phyloP scores from a whole-genome alignment of 78 protist genomes.

The Dictyostelium brefeldianum region DNA sequence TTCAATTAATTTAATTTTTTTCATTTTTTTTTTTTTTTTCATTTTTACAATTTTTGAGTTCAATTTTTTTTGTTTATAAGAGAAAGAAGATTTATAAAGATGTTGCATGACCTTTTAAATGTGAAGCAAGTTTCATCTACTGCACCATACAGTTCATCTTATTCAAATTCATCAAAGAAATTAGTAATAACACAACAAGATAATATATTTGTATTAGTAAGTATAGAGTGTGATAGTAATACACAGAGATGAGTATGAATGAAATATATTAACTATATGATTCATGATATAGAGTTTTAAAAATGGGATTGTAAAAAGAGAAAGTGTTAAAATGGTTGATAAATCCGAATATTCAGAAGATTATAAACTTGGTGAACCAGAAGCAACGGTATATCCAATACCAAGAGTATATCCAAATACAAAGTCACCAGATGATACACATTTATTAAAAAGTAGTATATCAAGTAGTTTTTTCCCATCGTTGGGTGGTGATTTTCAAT shows the following conservation, averaged over 20 bases:
- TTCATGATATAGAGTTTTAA: not conserved
- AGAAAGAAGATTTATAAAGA: too few species aligned
- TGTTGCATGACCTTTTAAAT: not conserved
- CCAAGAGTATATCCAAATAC: not conserved
- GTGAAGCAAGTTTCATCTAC: not conserved
- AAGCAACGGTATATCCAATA: conserved; percentile 16
- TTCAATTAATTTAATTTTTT: not conserved
- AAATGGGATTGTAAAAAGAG: conserved; percentile 19
- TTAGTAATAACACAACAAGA: not conserved
- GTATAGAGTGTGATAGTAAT: not conserved
- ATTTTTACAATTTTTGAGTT: not conserved
- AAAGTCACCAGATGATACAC: not conserved
- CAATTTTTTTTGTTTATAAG: not conserved
- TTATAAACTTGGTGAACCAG: conserved; percentile 3
- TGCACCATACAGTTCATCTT: not conserved
- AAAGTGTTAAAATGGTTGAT: not conserved
- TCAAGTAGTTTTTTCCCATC: conserved; percentile 1
- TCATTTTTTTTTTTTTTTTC: not conserved
- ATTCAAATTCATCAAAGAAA: conserved; percentile 8
- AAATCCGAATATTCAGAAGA: not conserved
- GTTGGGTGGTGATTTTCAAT: conserved; percentile 9
- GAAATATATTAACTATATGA: not conserved
- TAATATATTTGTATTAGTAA: not conserved
- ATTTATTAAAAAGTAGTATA: not conserved
- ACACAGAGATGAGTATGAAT: not conserved